A percentile compares a stretch with the other conserved stretches of the same genome.
Evolutionary conservation across 305 asterid genomes (phyloP).

Genomic region (Petunia hybrid): DNA sequence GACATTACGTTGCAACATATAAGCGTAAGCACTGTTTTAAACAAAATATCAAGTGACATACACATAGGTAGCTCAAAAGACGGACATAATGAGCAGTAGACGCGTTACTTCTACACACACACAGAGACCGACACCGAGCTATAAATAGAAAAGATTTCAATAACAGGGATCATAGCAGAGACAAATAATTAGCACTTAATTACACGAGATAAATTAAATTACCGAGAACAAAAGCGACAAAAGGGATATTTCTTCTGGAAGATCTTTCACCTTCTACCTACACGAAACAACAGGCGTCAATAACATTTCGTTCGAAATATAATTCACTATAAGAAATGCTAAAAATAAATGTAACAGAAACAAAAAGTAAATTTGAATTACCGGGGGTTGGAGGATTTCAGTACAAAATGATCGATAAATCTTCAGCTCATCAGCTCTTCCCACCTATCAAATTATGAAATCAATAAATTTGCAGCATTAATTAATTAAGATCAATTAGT

Average conservation of each 20-base stretch:
- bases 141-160: background rate
- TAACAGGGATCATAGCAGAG: background rate
- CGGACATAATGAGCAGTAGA: constrained; percentile 1
- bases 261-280: constrained; percentile 70
- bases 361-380: background rate
- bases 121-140: no score
- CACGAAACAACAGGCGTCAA: constrained; percentile 18
- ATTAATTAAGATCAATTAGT: constrained; percentile 14
- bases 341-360: background rate
- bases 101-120: background rate
- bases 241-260: constrained; percentile 55
- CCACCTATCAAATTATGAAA: constrained; percentile 29
- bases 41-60: background rate
- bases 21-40: background rate
- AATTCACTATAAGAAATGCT: background rate
- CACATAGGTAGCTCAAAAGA: constrained; percentile 3
- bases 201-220: constrained; percentile 31
- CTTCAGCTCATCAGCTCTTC: constrained; percentile 55
- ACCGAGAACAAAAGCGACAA: constrained; percentile 85
- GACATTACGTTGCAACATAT: background rate
- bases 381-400: constrained; percentile 49
- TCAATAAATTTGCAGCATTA: background rate
- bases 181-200: background rate
- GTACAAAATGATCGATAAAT: constrained; percentile 50
- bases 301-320: background rate